Evolutionary conservation across 257 asterid species (phyloP).

Genomic region (Cordia subcordata): DNA sequence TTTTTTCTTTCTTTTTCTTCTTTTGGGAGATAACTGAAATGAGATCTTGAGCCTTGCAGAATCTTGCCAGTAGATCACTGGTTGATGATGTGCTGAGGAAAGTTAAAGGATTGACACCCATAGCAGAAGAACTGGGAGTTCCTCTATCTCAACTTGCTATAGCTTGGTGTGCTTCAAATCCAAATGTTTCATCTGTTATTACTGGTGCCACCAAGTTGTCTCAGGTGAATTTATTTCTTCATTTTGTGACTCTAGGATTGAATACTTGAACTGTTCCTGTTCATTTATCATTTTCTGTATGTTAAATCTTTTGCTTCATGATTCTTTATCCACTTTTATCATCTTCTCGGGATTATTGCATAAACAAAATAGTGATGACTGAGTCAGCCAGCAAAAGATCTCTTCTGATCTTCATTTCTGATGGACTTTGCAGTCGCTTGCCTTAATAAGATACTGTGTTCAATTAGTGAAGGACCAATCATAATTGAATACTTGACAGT

Average conservation of each 20-base stretch:
- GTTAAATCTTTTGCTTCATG: background rate
- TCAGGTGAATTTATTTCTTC: constrained; percentile 52
- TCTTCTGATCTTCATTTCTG: no score
- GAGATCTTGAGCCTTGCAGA: constrained; percentile 39
- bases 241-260: background rate
- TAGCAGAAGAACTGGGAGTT: constrained; percentile 85
- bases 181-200: constrained; percentile 90
- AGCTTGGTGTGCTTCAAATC: constrained; percentile 99
- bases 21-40: constrained; percentile 6
- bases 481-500: no score
- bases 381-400: no score
- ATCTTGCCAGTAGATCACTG: constrained; percentile 85
- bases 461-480: no score
- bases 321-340: no score
- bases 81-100: constrained; percentile 82
- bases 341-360: no score
- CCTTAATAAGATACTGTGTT: no score
- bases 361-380: no score
- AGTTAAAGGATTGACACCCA: constrained; percentile 73
- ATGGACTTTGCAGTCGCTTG: no score
- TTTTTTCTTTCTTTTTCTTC: background rate
- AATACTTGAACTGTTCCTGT: background rate
- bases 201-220: constrained; percentile 92
- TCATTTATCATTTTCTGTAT: background rate
- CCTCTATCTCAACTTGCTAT: constrained; percentile 87